These are phyloP conservation scores for Plectosphaerella plurivora DNA, from an alignment of 2,329 filamentous ascomycete species.

Conservation along the genomic window DNA sequence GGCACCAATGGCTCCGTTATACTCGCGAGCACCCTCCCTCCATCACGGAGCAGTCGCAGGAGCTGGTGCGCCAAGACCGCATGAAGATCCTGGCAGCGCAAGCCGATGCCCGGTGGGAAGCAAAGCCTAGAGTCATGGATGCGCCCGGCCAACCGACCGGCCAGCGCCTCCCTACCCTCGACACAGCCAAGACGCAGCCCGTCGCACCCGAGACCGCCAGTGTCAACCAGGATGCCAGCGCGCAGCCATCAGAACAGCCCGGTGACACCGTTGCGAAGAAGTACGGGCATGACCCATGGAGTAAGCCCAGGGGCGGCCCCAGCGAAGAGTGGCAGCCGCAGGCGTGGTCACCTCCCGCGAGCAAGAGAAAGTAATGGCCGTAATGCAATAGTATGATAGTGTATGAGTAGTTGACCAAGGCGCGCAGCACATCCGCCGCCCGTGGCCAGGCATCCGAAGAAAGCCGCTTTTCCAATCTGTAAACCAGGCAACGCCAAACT, in stretches of 20 bases:
- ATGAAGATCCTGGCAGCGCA: constrained; percentile 54
- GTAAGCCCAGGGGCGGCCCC: constrained; percentile 41
- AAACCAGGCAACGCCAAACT: neutral
- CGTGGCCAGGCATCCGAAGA: neutral
- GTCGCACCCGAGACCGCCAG: constrained; percentile 7
- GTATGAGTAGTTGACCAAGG: neutral
- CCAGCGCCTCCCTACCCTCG: constrained; percentile 22
- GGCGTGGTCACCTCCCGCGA: constrained; percentile 51
- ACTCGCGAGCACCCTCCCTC: constrained; percentile 50
- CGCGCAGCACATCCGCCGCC: too few species aligned
- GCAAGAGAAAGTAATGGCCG: constrained; percentile 18
- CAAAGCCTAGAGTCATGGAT: constrained; percentile 48
- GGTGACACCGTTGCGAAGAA: constrained; percentile 6
- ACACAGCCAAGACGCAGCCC: constrained; percentile 10
- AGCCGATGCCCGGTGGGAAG: constrained; percentile 61
- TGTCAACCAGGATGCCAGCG: constrained; percentile 1
- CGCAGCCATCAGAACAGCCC: constrained; percentile 1
- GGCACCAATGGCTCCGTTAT: constrained; percentile 67
- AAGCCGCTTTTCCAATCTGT: neutral
- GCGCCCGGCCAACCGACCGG: constrained; percentile 21
- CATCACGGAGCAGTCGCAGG: constrained; percentile 50
- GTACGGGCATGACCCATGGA: constrained; percentile 51
- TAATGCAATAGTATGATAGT: neutral
- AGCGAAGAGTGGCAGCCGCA: constrained; percentile 65
- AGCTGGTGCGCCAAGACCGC: constrained; percentile 46